A percentile compares a stretch with the other conserved stretches of the same genome.
Evolutionary conservation across 495 filamentous ascomycete genomes (phyloP).

Genomic region (Bombardia bombarda): DNA sequence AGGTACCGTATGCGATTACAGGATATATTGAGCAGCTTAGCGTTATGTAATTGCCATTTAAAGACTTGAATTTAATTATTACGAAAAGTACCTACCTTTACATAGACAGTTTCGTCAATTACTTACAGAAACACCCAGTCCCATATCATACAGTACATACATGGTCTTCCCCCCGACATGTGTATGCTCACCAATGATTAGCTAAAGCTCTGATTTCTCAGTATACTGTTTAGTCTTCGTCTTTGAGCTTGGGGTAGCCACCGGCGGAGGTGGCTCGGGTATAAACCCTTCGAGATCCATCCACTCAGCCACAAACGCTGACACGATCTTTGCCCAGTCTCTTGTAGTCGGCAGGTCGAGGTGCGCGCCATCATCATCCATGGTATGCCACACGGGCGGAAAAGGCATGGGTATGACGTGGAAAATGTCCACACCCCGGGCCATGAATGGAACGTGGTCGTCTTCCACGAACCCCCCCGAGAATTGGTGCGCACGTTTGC

Average conservation of each 20-base stretch:
- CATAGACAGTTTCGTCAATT: too few relatives aligned
- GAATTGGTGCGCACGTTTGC: conserved; percentile 45
- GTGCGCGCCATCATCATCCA: conserved; percentile 78
- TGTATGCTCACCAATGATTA: too few relatives aligned
- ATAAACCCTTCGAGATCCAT: conserved; percentile 78
- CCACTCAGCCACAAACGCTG: conserved; percentile 87
- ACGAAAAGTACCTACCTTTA: too few relatives aligned
- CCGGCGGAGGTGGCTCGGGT: conserved; percentile 3
- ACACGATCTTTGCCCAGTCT: conserved; percentile 78
- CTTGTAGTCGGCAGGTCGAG: conserved; percentile 74
- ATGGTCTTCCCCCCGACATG: too few relatives aligned
- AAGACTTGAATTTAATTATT: too few relatives aligned
- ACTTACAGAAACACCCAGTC: too few relatives aligned
- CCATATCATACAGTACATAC: too few relatives aligned
- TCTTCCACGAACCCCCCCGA: conserved; percentile 53
- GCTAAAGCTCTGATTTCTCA: conserved; percentile 19
- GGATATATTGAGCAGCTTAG: too few relatives aligned
- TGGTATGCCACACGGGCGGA: conserved; percentile 78
- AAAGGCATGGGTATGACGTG: conserved; percentile 83
- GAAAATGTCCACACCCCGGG: conserved; percentile 74
- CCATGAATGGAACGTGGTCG: conserved; percentile 86
- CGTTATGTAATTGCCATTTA: too few relatives aligned
- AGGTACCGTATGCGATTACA: too few relatives aligned
- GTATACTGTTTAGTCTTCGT: not conserved
- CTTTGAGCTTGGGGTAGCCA: not conserved